These are phyloP conservation scores for Cyclanthera cordifolia DNA, from an alignment of 306 rosid species.

Conservation along the genomic window DNA sequence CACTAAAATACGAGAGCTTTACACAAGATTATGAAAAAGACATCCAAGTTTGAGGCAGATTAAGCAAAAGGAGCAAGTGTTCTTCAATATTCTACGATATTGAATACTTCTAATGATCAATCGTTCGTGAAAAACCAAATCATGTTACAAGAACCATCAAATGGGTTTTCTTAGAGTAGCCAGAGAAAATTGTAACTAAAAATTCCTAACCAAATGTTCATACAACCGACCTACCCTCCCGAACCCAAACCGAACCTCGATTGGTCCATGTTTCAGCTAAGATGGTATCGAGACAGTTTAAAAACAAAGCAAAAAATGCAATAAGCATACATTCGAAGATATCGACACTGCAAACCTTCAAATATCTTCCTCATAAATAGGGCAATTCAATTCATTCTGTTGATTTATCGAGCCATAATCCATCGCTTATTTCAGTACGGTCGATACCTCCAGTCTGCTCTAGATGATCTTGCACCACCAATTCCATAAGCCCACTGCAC, in stretches of 20 bases:
- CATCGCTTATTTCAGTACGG: conserved; percentile 46
- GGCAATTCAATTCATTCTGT: not conserved
- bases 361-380: not conserved
- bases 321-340: not conserved
- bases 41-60: not conserved
- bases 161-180: not conserved
- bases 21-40: too few relatives aligned
- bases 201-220: not conserved
- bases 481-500: conserved; percentile 93
- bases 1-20: too few relatives aligned
- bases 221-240: not conserved
- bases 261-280: not conserved
- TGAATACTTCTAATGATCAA: not conserved
- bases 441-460: conserved; percentile 92
- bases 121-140: not conserved
- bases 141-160: not conserved
- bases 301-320: not conserved
- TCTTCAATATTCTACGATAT: not conserved
- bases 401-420: not conserved
- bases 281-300: not conserved
- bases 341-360: not conserved
- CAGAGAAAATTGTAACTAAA: not conserved
- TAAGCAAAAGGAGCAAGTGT: not conserved
- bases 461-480: conserved; percentile 67
- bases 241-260: not conserved